Conservation (phyloP, 257 asterid species). For the Solanum chiquidenum region DNA sequence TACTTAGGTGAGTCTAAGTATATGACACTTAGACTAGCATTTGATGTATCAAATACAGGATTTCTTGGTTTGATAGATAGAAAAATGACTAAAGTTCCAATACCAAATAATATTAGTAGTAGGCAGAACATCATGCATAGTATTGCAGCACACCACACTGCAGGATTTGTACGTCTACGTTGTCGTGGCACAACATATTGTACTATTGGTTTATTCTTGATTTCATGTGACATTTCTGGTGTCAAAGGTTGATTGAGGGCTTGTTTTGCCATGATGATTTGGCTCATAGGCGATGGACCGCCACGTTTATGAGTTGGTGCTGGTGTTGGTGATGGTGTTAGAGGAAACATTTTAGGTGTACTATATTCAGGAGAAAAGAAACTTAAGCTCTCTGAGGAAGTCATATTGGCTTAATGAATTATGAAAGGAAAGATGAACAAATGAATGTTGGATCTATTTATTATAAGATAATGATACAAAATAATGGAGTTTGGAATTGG, state of each 20-base stretch:
- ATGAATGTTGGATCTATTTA: slow-evolving; percentile 18
- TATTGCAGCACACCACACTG: slow-evolving; percentile 61
- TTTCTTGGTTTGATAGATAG: slow-evolving; percentile 45
- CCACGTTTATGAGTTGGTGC: slow-evolving; percentile 17
- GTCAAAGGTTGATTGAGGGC: slow-evolving; percentile 14
- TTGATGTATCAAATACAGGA: slow-evolving; percentile 62
- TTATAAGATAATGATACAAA: neutral
- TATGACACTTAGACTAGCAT: slow-evolving; percentile 42
- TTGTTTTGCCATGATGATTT: slow-evolving; percentile 23
- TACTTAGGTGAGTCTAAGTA: slow-evolving; percentile 40
- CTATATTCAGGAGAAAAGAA: slow-evolving; percentile 4
- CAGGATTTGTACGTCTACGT: slow-evolving; percentile 40
- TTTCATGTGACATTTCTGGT: slow-evolving; percentile 19
- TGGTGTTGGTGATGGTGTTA: slow-evolving; percentile 15
- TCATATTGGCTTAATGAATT: neutral
- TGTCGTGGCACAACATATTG: slow-evolving; percentile 41
- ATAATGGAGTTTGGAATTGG: slow-evolving; percentile 10
- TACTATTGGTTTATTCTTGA: slow-evolving; percentile 25
- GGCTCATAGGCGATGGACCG: slow-evolving; percentile 28
- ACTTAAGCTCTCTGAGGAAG: slow-evolving; percentile 1
- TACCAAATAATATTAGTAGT: slow-evolving; percentile 58
- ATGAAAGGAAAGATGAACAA: slow-evolving; percentile 8
- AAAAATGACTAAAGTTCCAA: slow-evolving; percentile 47
- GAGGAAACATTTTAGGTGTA: slow-evolving; percentile 27
- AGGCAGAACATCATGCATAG: slow-evolving; percentile 59